Conservation (phyloP, 148 eudicot species). For the Bassia scoparia region DNA sequence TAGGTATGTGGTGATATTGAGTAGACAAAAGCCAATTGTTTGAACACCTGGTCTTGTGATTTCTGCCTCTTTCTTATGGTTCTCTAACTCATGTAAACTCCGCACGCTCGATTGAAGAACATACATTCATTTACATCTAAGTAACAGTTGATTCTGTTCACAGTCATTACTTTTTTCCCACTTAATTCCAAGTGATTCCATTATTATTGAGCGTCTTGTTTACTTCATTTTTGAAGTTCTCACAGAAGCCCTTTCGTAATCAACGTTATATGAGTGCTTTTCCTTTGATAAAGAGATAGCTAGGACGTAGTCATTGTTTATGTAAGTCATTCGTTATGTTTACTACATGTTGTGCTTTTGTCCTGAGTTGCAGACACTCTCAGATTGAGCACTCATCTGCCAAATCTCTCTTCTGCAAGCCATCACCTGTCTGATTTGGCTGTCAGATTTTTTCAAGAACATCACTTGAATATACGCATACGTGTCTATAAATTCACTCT, state of each 20-base stretch:
- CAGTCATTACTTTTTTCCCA: neutral
- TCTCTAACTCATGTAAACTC: neutral
- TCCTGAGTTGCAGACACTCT: neutral
- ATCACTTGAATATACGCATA: neutral
- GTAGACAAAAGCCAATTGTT: neutral
- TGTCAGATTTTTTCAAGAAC: neutral
- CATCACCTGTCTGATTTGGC: neutral
- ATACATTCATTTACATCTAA: no score
- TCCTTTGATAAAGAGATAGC: neutral
- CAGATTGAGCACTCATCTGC: no score
- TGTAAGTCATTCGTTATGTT: neutral
- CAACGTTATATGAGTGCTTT: neutral
- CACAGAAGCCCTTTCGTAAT: neutral
- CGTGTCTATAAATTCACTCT: neutral
- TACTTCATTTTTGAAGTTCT: neutral
- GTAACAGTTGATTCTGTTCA: neutral
- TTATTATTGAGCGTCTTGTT: neutral
- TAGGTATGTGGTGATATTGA: constrained; percentile 11
- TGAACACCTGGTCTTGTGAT: neutral
- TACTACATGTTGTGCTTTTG: neutral
- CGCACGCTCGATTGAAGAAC: neutral
- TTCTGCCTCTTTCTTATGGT: neutral
- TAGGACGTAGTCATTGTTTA: neutral
- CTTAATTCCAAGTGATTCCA: neutral
- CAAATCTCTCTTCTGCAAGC: no score